A percentile compares a stretch with the other conserved stretches of the same genome.
These are phyloP conservation scores for Tulasnella sp. DNA, from an alignment of 768 basidiomycete genomes.

Conservation along the genomic window DNA sequence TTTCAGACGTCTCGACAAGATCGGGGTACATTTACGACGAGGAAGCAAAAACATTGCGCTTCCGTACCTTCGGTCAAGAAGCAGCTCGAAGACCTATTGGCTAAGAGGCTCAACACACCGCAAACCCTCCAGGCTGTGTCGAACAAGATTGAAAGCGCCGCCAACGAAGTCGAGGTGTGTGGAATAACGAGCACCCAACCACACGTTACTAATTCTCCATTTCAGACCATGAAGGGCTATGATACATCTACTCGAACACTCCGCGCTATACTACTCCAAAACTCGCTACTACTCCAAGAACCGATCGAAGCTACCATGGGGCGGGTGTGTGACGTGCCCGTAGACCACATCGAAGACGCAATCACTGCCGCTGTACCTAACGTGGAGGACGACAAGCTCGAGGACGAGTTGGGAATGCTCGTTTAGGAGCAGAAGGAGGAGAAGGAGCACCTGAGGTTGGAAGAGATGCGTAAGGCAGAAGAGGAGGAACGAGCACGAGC, in stretches of 20 bases:
- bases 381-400: conserved; percentile 39
- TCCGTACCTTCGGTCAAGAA: conserved; percentile 56
- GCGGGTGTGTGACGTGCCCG: conserved; percentile 74
- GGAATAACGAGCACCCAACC: not conserved
- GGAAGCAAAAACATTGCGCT: conserved; percentile 73
- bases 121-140: conserved; percentile 71
- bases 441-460: not conserved
- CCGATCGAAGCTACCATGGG: conserved; percentile 84
- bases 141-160: conserved; percentile 81
- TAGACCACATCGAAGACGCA: conserved; percentile 76
- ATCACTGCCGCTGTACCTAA: conserved; percentile 49
- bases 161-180: conserved; percentile 78
- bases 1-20: conserved; percentile 62
- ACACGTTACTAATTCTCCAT: not conserved
- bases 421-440: conserved; percentile 28
- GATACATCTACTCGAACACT: conserved; percentile 78
- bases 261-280: conserved; percentile 64
- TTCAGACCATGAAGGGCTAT: conserved; percentile 70
- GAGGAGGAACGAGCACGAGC: not conserved
- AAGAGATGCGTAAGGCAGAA: not conserved
- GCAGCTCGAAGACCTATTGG: conserved; percentile 74
- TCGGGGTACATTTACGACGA: conserved; percentile 57
- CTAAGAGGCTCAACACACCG: conserved; percentile 68
- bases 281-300: conserved; percentile 75
- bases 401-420: conserved; percentile 26